Evolutionary conservation across 179 eudicot species (phyloP).

Genomic region (Drosera spatulata): DNA sequence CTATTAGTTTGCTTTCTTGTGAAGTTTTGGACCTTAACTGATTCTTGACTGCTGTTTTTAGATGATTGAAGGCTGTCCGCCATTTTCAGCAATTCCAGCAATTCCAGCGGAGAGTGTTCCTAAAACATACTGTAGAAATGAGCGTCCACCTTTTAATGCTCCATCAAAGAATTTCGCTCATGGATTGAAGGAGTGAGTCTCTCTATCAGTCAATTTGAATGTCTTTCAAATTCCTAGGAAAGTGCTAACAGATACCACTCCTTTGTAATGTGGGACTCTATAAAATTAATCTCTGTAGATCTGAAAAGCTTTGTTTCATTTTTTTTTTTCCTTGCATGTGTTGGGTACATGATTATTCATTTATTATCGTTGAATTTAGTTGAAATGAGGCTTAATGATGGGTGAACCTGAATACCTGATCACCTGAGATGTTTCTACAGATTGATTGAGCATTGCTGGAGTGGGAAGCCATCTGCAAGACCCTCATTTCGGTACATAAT

Average conservation of each 20-base stretch:
- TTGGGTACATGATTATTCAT: not conserved
- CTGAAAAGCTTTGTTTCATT: too few relatives aligned
- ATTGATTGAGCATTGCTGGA: slow-evolving; percentile 38
- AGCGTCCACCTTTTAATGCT: slow-evolving; percentile 32
- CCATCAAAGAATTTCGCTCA: slow-evolving; percentile 19
- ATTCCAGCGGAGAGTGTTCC: slow-evolving; percentile 25
- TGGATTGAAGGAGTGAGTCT: slow-evolving; percentile 33
- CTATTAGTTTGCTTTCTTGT: too few relatives aligned
- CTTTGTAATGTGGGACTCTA: not conserved
- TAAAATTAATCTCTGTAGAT: too few relatives aligned
- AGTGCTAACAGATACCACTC: not conserved
- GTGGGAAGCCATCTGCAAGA: slow-evolving; percentile 22
- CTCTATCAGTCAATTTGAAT: not conserved
- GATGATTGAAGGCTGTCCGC: slow-evolving; percentile 46
- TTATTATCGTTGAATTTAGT: not conserved
- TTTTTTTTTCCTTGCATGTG: too few relatives aligned
- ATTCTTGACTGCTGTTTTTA: slow-evolving; percentile 5
- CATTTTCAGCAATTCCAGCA: slow-evolving; percentile 18
- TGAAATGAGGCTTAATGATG: not conserved
- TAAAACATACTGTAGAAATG: slow-evolving; percentile 23
- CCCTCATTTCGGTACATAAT: slow-evolving; percentile 33
- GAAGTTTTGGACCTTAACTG: not conserved
- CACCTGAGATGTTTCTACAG: slow-evolving; percentile 11
- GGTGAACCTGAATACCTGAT: too few relatives aligned
- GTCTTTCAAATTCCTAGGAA: not conserved